Percentiles rank a stretch among this genome's conserved stretches.
Conservation (phyloP, 2,329 filamentous ascomycete species). For the Periconia digitata region DNA sequence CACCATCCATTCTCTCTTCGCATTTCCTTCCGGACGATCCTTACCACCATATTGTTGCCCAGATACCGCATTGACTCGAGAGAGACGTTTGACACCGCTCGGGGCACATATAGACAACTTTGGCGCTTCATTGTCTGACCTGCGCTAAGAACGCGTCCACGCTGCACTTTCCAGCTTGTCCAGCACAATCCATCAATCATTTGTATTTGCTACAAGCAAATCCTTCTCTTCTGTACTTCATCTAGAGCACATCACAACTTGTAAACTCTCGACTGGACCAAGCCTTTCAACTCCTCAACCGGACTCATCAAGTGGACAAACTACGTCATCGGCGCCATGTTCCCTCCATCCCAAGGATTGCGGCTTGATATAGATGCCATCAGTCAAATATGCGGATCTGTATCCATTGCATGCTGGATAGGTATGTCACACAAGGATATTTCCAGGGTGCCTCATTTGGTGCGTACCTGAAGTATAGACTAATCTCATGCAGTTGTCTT, state of each 20-base stretch:
- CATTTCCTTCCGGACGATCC: background rate
- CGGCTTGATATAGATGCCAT: conserved; percentile 87
- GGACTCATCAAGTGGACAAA: background rate
- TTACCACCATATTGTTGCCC: background rate
- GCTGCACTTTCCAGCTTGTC: too few species aligned
- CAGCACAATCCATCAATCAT: too few species aligned
- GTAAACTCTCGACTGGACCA: background rate
- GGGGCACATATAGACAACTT: too few species aligned
- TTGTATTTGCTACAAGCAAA: too few species aligned
- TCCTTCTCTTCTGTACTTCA: too few species aligned
- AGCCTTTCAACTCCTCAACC: background rate
- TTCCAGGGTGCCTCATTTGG: background rate
- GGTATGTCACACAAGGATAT: conserved; percentile 20
- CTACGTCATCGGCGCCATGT: conserved; percentile 48
- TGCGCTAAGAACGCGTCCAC: too few species aligned
- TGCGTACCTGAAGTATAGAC: background rate
- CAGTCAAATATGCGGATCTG: conserved; percentile 90
- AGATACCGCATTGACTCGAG: background rate
- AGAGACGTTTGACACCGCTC: too few species aligned
- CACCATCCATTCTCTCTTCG: background rate
- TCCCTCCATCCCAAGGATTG: conserved; percentile 56
- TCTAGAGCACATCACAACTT: background rate
- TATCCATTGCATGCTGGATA: conserved; percentile 97
- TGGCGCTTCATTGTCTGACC: too few species aligned
- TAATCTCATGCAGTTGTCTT: conserved; percentile 67